Conservation (phyloP, 2,329 filamentous ascomycete species). For the Fusarium nisikadoi region DNA sequence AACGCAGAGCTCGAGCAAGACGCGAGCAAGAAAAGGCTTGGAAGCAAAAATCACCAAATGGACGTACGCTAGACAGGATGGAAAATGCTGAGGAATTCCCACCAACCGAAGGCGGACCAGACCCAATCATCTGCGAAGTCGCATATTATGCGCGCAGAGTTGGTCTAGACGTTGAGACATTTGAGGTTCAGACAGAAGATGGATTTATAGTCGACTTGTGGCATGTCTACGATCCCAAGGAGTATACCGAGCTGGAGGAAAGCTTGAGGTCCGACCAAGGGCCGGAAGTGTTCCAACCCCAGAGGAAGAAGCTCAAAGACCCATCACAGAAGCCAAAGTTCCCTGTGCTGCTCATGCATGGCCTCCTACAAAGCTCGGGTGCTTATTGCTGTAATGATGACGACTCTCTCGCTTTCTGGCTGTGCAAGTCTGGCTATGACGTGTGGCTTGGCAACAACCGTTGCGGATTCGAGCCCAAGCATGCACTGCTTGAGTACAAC, state of each 20-base stretch:
- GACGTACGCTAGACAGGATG: conserved; percentile 54
- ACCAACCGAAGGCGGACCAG: conserved; percentile 82
- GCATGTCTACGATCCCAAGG: conserved; percentile 87
- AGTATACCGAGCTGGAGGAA: conserved; percentile 67
- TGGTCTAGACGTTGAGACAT: conserved; percentile 84
- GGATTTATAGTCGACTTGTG: conserved; percentile 90
- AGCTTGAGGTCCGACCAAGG: conserved; percentile 63
- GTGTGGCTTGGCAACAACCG: conserved; percentile 97
- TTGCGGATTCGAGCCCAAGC: conserved; percentile 84
- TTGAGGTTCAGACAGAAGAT: conserved; percentile 90
- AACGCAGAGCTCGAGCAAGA: conserved; percentile 65
- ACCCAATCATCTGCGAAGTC: conserved; percentile 81
- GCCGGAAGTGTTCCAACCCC: conserved; percentile 68
- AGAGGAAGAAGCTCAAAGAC: conserved; percentile 51
- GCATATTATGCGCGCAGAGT: conserved; percentile 88
- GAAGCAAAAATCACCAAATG: conserved; percentile 58
- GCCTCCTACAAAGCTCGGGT: conserved; percentile 86
- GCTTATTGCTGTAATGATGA: conserved; percentile 93
- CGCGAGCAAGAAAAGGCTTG: conserved; percentile 71
- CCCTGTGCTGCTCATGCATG: conserved; percentile 87
- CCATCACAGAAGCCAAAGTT: conserved; percentile 67
- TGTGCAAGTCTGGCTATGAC: conserved; percentile 92
- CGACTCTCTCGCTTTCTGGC: conserved; percentile 87
- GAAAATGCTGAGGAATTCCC: conserved; percentile 67
- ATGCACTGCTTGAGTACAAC: conserved; percentile 73